Evolutionary conservation across 768 basidiomycete species (phyloP), one percentile per base, ranked within the genome.

Genomic region (Pisolithus albus): DNA sequence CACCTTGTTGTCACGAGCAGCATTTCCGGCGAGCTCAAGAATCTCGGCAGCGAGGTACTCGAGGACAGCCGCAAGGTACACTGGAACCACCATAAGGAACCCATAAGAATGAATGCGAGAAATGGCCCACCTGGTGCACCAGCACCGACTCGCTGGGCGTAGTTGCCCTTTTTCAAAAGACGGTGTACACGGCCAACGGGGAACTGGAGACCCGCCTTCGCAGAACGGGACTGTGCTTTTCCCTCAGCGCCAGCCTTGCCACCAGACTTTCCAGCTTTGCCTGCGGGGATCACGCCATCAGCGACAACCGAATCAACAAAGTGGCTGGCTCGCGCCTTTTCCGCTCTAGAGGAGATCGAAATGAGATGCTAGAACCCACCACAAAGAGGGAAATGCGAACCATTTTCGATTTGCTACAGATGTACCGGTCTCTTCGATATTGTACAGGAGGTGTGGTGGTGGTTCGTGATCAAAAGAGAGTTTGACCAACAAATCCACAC

Each of bases 21-120:
- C 88, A 60, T 88, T 88, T 38, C 92, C 92, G 55, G 92, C 92
- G 36, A 94, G 78, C 69, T 94, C 92, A 57, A 94, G 84, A 68
- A 94, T 92, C 70, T 94, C 92, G 43, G 92, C 92, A 53, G 90
- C 86, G 55, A 94, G 84, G 66, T 94, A 91, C 71, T 92, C 92
- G 51, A 93, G 83, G 54, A 92, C 90, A 18, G 89, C 89, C 34
- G 90, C 90, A 50, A 92, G 83, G 72, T 93, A 92, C 47, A 93
- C 88, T 87, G 49, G 30, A 5, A 55, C 56, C 46, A 38, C 15
- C 18, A 39, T 10, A 23, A 48, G 40, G 7, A 32, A 45, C 46
- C 48, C 4, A 26, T 18, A 10, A 1, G 26, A 2, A 19, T 32
- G 26, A 3, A 24, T 37, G 30, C 49, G 19, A 7, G 44, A 41